Evolutionary conservation across 768 basidiomycete species (phyloP).

Genomic region (Scleroderma citrinum): DNA sequence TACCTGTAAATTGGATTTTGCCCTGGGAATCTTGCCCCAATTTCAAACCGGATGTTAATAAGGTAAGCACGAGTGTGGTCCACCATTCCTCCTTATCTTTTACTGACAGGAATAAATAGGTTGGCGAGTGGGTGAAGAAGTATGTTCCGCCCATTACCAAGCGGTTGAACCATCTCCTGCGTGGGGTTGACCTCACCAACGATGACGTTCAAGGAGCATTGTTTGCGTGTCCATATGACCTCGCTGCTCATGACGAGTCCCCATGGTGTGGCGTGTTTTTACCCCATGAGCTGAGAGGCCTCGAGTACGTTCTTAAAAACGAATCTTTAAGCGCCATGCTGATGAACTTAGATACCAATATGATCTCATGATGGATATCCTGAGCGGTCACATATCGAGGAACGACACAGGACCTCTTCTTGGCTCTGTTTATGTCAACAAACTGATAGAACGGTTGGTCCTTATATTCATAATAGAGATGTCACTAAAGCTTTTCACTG

Average conservation of each 20-base stretch:
- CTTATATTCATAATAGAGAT: not conserved
- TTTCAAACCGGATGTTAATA: not conserved
- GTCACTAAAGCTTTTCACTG: not conserved
- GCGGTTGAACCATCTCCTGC: conserved; percentile 30
- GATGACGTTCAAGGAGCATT: conserved; percentile 35
- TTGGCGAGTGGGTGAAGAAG: conserved; percentile 26
- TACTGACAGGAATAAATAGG: conserved; percentile 5
- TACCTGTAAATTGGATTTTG: conserved; percentile 36
- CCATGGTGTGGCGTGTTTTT: conserved; percentile 39
- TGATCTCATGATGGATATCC: conserved; percentile 34
- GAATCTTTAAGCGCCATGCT: not conserved
- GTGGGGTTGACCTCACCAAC: conserved; percentile 27
- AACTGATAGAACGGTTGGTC: conserved; percentile 34
- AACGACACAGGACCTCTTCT: conserved; percentile 30
- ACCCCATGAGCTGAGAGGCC: conserved; percentile 26
- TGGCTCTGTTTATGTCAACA: conserved; percentile 34
- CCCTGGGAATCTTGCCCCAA: conserved; percentile 34
- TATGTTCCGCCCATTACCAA: conserved; percentile 33
- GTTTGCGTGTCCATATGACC: conserved; percentile 38
- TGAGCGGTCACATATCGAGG: conserved; percentile 31
- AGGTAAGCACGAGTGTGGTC: not conserved
- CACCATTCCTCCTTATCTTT: no score
- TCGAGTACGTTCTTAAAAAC: conserved; percentile 27
- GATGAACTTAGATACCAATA: conserved; percentile 30
- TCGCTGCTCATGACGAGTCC: conserved; percentile 30